Evolutionary conservation across 139 green algal genomes (phyloP).

Genomic region (Micractinium sp.): DNA sequence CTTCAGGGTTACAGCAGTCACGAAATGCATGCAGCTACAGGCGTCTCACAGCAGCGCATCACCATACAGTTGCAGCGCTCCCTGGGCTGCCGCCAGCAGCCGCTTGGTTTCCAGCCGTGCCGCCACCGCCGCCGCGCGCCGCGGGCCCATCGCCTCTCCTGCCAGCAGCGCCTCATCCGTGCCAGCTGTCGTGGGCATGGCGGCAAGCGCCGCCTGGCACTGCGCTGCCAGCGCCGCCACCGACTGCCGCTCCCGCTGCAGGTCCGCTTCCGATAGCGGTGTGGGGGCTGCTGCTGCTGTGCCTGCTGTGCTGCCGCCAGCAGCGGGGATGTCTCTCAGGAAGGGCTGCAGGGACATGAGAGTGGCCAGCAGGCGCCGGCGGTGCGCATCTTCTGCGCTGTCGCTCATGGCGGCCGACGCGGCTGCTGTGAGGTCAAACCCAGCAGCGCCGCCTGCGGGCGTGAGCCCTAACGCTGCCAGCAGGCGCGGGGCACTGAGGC

Average conservation of each 20-base stretch:
- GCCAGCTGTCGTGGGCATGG: slow-evolving; percentile 27
- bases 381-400: neutral
- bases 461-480: neutral
- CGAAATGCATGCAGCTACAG: neutral
- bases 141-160: neutral
- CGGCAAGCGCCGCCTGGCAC: slow-evolving; percentile 21
- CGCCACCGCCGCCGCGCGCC: slow-evolving; percentile 23
- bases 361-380: slow-evolving; percentile 14
- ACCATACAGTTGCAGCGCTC: neutral
- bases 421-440: neutral
- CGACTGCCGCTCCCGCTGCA: slow-evolving; percentile 22
- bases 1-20: too few species aligned
- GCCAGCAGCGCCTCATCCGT: slow-evolving; percentile 37
- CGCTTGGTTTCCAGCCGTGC: slow-evolving; percentile 42
- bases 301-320: neutral
- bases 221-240: slow-evolving; percentile 18
- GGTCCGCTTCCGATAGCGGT: neutral
- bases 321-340: neutral
- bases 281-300: neutral
- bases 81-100: slow-evolving; percentile 27
- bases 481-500: slow-evolving; percentile 9
- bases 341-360: slow-evolving; percentile 44
- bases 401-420: neutral
- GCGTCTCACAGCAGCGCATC: neutral
- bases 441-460: neutral